A percentile compares a stretch with the other conserved stretches of the same genome.
phyloP scores from a whole-genome alignment of 2,329 filamentous ascomycete species.

The Orbilia oligospora region DNA sequence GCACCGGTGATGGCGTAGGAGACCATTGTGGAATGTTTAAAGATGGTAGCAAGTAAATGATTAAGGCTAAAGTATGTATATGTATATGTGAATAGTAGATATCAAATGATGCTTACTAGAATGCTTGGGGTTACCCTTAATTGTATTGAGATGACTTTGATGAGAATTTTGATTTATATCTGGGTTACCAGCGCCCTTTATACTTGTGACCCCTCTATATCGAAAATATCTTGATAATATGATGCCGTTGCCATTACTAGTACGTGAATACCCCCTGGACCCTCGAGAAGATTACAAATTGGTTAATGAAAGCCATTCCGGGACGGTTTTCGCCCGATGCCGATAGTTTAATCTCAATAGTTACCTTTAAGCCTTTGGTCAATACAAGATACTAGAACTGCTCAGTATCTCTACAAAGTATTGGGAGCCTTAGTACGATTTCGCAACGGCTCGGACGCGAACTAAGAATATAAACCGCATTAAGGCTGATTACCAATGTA shows the following conservation, averaged over 20 bases:
- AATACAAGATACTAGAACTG: no score
- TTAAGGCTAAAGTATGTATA: no score
- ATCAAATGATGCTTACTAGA: no score
- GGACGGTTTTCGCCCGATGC: neutral
- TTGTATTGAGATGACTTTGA: neutral
- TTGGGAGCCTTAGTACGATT: neutral
- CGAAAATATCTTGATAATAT: neutral
- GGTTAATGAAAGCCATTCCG: neutral
- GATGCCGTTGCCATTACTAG: neutral
- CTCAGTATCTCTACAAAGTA: no score
- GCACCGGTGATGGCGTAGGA: slow-evolving; percentile 66
- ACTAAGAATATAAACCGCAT: neutral
- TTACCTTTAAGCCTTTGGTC: no score
- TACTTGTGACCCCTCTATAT: neutral
- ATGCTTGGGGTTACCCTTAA: neutral
- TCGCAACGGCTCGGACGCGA: neutral
- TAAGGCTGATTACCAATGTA: neutral
- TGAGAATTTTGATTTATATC: neutral
- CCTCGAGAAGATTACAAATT: neutral
- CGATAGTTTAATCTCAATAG: neutral
- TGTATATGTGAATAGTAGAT: no score
- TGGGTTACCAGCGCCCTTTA: neutral
- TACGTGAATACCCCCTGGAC: neutral
- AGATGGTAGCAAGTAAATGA: no score
- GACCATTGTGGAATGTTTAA: slow-evolving; percentile 63